Percentiles rank a stretch among this genome's conserved stretches.
Conservation (phyloP, 2,329 filamentous ascomycete genomes). For the Graphilbum fragrans region DNA sequence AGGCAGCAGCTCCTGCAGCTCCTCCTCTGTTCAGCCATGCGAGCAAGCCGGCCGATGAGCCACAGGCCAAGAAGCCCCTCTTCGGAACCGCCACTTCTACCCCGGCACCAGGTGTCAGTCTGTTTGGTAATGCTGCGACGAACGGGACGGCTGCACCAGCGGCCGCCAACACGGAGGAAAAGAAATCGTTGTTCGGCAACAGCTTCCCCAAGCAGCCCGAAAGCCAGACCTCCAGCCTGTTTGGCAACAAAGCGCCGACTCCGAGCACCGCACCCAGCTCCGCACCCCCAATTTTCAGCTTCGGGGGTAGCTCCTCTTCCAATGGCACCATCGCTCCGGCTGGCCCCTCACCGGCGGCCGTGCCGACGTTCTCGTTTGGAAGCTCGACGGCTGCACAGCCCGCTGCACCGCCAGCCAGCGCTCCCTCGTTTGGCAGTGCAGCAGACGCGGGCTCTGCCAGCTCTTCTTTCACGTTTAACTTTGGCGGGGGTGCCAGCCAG, state of each 20-base stretch:
- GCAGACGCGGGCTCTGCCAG: slow-evolving; percentile 10
- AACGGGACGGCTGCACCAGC: slow-evolving; percentile 3
- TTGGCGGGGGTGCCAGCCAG: slow-evolving; percentile 17
- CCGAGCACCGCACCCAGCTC: not conserved
- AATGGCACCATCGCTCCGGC: not conserved
- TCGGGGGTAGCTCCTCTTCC: slow-evolving; percentile 2
- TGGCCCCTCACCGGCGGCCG: not conserved
- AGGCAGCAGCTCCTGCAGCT: not conserved
- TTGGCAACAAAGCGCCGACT: slow-evolving; percentile 2
- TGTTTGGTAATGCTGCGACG: slow-evolving; percentile 5
- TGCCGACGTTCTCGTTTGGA: slow-evolving; percentile 7
- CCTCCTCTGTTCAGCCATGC: slow-evolving; percentile 7
- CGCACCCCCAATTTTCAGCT: slow-evolving; percentile 3
- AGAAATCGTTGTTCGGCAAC: slow-evolving; percentile 1
- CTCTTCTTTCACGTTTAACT: slow-evolving; percentile 9
- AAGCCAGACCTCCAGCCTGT: not conserved
- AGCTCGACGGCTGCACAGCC: not conserved
- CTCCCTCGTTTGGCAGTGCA: slow-evolving; percentile 6
- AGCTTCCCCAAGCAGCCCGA: slow-evolving; percentile 1
- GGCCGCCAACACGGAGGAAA: not conserved
- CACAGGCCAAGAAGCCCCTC: slow-evolving; percentile 13
- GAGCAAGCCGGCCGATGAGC: slow-evolving; percentile 9
- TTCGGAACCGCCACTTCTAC: slow-evolving; percentile 11
- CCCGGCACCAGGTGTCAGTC: slow-evolving; percentile 3
- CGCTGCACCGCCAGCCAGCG: not conserved